These are phyloP conservation scores for Xylariales sp. DNA, from an alignment of 2,329 filamentous ascomycete genomes.

Conservation along the genomic window DNA sequence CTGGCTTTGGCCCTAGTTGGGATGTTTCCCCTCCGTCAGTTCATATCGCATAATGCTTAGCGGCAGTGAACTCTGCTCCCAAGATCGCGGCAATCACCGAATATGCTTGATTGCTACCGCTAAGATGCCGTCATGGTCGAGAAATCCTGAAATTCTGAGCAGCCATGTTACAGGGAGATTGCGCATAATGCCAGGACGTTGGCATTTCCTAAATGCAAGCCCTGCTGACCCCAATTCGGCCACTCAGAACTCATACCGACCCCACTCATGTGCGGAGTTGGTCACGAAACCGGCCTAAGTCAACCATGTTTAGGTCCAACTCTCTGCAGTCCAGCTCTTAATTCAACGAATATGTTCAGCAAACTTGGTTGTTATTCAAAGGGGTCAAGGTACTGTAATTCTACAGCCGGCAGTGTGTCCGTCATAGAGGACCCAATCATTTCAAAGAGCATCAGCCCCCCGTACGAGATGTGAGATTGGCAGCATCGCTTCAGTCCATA, in stretches of 20 bases:
- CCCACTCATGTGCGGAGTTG: constrained; percentile 11
- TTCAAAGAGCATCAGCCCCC: not conserved
- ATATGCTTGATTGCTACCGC: constrained; percentile 13
- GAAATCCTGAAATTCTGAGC: constrained; percentile 18
- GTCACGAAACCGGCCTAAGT: constrained; percentile 9
- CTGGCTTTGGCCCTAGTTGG: not conserved
- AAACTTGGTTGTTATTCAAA: not conserved
- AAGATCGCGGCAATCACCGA: not conserved
- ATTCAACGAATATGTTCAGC: not conserved
- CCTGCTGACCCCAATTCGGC: constrained; percentile 7
- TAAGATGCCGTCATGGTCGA: constrained; percentile 11
- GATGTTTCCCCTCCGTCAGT: constrained; percentile 13
- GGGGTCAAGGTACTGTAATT: constrained; percentile 1
- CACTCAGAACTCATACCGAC: constrained; percentile 12
- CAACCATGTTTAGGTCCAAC: constrained; percentile 6
- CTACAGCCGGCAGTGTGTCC: not conserved
- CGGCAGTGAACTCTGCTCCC: not conserved
- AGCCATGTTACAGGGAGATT: constrained; percentile 21
- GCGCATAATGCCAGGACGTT: constrained; percentile 16
- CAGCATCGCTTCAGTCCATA: not conserved
- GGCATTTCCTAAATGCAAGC: constrained; percentile 5
- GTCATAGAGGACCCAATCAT: not conserved
- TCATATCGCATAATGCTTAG: constrained; percentile 16
- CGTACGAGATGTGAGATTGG: not conserved
- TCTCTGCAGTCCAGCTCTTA: not conserved